Percentiles rank a stretch among this genome's conserved stretches.
Conservation (phyloP, 805 yeast genomes). For the Clavispora fructus region DNA sequence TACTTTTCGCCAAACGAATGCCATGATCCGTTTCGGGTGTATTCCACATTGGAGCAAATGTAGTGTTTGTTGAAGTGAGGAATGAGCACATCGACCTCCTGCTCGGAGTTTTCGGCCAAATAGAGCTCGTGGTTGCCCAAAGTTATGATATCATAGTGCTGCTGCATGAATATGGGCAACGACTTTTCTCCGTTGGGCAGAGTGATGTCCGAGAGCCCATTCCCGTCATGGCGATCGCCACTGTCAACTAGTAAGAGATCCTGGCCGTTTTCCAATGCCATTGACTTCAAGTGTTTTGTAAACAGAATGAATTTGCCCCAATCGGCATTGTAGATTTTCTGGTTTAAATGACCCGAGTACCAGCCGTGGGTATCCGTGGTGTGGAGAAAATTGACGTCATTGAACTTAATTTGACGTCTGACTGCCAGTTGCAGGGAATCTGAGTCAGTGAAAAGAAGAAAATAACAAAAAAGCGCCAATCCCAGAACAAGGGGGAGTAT, state of each 20-base stretch:
- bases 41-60: slow-evolving; percentile 67
- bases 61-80: slow-evolving; percentile 58
- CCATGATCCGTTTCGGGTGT: slow-evolving; percentile 37
- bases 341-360: slow-evolving; percentile 86
- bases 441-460: neutral
- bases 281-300: slow-evolving; percentile 41
- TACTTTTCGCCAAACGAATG: slow-evolving; percentile 66
- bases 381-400: slow-evolving; percentile 78
- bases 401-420: slow-evolving; percentile 3
- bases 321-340: slow-evolving; percentile 70
- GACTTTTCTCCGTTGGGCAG: slow-evolving; percentile 63
- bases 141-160: slow-evolving; percentile 73
- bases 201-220: slow-evolving; percentile 81
- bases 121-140: slow-evolving; percentile 92
- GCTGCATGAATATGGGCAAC: slow-evolving; percentile 54
- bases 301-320: slow-evolving; percentile 92
- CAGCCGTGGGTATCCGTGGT: slow-evolving; percentile 98
- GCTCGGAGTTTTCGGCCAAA: slow-evolving; percentile 52
- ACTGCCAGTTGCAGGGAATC: neutral
- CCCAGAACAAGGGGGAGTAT: neutral
- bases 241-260: slow-evolving; percentile 79
- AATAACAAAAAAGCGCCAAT: neutral
- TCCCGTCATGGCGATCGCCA: slow-evolving; percentile 94
- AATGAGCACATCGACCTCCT: slow-evolving; percentile 60
- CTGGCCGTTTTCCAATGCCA: slow-evolving; percentile 41